Evolutionary conservation across 202 grass and related monocot genomes (phyloP).

Genomic region (Dendrocalamus latiflorus): DNA sequence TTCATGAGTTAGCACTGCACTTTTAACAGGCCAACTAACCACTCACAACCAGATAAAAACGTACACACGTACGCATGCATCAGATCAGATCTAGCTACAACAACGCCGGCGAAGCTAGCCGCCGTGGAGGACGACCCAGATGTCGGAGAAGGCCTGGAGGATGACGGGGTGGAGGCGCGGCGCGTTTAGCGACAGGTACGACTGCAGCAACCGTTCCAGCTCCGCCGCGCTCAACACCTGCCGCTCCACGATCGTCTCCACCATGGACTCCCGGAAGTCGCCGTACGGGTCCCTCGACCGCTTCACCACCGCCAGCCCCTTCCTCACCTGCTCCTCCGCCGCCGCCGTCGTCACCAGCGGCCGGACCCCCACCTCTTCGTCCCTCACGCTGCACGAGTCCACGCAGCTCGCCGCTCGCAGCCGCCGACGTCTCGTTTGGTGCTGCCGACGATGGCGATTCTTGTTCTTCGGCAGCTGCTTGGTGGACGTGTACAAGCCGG

Average conservation of each 20-base stretch:
- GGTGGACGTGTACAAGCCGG: slow-evolving; percentile 46
- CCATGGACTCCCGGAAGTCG: slow-evolving; percentile 85
- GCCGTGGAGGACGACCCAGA: slow-evolving; percentile 72
- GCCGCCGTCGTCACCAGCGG: slow-evolving; percentile 22
- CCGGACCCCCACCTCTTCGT: slow-evolving; percentile 35
- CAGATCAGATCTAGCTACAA: neutral
- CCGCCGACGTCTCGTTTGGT: neutral
- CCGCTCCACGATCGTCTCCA: slow-evolving; percentile 71
- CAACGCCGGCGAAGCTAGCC: slow-evolving; percentile 12
- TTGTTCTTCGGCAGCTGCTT: neutral
- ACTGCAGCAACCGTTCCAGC: slow-evolving; percentile 72
- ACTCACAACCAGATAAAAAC: neutral
- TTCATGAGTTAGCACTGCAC: neutral
- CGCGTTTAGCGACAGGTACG: slow-evolving; percentile 74
- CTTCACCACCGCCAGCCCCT: slow-evolving; percentile 78
- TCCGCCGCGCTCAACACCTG: slow-evolving; percentile 49
- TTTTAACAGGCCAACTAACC: neutral
- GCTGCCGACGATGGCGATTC: neutral
- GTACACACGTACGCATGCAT: neutral
- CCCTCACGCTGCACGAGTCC: slow-evolving; percentile 52
- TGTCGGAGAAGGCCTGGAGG: slow-evolving; percentile 88
- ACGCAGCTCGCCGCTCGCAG: slow-evolving; percentile 36
- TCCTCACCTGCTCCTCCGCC: slow-evolving; percentile 40
- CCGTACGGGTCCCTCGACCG: slow-evolving; percentile 72
- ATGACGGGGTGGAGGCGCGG: slow-evolving; percentile 69